Evolutionary conservation across 2,329 filamentous ascomycete genomes (phyloP), one percentile per base, ranked within the genome.

Genomic region (Cercospora beticola): DNA sequence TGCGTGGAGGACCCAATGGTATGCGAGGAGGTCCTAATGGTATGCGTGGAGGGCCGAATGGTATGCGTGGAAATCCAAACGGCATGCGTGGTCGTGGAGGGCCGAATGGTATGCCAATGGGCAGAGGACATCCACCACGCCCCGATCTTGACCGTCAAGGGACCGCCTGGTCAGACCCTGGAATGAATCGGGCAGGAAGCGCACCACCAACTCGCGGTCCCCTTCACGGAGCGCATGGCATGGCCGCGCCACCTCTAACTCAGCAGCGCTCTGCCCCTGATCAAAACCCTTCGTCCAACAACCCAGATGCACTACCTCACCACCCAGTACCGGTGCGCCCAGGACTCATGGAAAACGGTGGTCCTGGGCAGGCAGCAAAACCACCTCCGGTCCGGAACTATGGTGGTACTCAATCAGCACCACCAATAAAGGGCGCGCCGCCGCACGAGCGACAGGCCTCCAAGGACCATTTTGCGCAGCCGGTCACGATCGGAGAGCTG

Each of bases 401-500:
- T 74, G 76, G 76, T 71, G 76, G 74, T 14, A 75, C 79, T 78
- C 64, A 81, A 74, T 74, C 64, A 68, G 62, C 61, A 52, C 64
- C 49, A 21, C 46, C 54, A 21, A 67, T 64, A 40, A 75, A 77
- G 26, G 76, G 75, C 23, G 74, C 76, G 58, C 76, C 79, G 10
- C 23, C 49, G 9, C 71, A 74, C 52, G 66, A 68, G 23, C 72
- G 75, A 21, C 66, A 73, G 43, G 54, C 64, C 5, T 77, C 75
- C 4, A 30, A 68, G 10, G 74, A 75, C 9, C 56, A 56, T 6
- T 69, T 73, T 12, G 66, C 71, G 1, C 70, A 73, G 26, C 90
- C 90, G 0, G 90, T 98, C 4, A 97, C 94, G 0, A 82, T 86
- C 2, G 88, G 91, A 54, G 92, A 97, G 77, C 83, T 99, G 7